Evolutionary conservation across 805 yeast genomes (phyloP).

Genomic region (Saturnispora halmiae): DNA sequence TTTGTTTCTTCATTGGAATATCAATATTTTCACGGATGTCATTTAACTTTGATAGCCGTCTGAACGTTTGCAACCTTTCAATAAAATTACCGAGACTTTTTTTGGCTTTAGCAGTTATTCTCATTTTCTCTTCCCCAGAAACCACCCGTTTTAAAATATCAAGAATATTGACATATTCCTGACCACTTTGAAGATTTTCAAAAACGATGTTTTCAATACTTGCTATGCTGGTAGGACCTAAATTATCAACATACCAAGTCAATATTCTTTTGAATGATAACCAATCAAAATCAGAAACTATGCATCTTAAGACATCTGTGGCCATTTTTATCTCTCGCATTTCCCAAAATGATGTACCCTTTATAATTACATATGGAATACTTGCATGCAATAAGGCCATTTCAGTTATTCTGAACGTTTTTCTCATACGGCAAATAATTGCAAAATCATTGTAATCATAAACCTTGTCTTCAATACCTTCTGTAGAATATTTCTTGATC

Average conservation of each 20-base stretch:
- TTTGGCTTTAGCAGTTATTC: slow-evolving; percentile 16
- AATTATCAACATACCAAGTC: slow-evolving; percentile 53
- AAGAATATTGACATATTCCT: slow-evolving; percentile 8
- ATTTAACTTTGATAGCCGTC: slow-evolving; percentile 8
- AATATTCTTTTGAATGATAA: slow-evolving; percentile 51
- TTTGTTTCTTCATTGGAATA: not conserved
- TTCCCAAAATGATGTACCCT: slow-evolving; percentile 78
- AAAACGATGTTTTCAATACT: slow-evolving; percentile 15
- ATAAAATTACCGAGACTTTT: slow-evolving; percentile 26
- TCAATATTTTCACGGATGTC: slow-evolving; percentile 5
- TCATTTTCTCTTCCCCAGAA: slow-evolving; percentile 12
- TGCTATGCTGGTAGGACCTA: slow-evolving; percentile 47
- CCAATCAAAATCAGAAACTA: slow-evolving; percentile 50
- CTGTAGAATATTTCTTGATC: slow-evolving; percentile 17
- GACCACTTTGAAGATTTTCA: slow-evolving; percentile 6
- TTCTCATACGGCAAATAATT: slow-evolving; percentile 58
- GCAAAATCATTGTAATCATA: slow-evolving; percentile 56
- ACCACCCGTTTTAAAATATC: slow-evolving; percentile 13
- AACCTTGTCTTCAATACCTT: slow-evolving; percentile 16
- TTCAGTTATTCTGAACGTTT: slow-evolving; percentile 53
- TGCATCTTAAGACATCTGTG: slow-evolving; percentile 55
- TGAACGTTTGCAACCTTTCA: slow-evolving; percentile 20
- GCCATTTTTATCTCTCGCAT: slow-evolving; percentile 55
- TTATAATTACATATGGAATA: slow-evolving; percentile 59
- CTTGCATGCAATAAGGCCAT: slow-evolving; percentile 43